These are phyloP conservation scores for Yamadazyma ubonensis DNA, from an alignment of 805 yeast species.

Conservation along the genomic window DNA sequence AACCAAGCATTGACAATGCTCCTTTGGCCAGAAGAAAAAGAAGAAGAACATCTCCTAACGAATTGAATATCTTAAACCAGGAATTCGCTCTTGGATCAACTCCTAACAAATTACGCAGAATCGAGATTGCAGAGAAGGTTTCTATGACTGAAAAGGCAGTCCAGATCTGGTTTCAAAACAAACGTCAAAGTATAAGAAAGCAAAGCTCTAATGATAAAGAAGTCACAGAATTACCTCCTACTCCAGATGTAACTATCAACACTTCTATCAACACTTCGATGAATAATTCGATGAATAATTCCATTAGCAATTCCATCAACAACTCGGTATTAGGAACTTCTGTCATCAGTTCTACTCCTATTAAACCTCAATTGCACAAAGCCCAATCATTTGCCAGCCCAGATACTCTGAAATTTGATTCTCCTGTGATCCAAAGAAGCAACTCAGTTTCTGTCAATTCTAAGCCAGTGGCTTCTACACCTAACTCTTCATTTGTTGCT, in stretches of 20 bases:
- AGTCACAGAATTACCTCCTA: constrained; percentile 44
- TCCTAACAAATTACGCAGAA: constrained; percentile 75
- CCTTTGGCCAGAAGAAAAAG: constrained; percentile 91
- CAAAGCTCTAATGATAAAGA: constrained; percentile 37
- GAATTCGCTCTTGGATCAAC: constrained; percentile 78
- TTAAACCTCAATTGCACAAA: constrained; percentile 20
- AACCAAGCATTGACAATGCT: constrained; percentile 85
- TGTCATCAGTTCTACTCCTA: constrained; percentile 26
- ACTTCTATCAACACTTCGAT: constrained; percentile 10
- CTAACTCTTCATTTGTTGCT: constrained; percentile 20
- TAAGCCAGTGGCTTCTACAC: constrained; percentile 11
- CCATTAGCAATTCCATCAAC: constrained; percentile 2
- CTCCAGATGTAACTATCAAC: constrained; percentile 22
- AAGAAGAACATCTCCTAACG: constrained; percentile 90
- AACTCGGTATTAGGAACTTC: constrained; percentile 13
- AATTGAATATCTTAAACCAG: constrained; percentile 72
- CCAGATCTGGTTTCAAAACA: constrained; percentile 98
- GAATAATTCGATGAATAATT: constrained; percentile 6
- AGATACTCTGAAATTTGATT: constrained; percentile 15
- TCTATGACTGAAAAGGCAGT: constrained; percentile 97
- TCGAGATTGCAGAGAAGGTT: constrained; percentile 75
- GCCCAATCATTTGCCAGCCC: constrained; percentile 25
- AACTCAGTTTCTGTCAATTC: constrained; percentile 10
- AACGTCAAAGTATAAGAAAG: constrained; percentile 77
- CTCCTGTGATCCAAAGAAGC: constrained; percentile 23